Base-by-base conservation (phyloP, 345 rosid species). In the Cardiospermum halicacabum region DNA sequence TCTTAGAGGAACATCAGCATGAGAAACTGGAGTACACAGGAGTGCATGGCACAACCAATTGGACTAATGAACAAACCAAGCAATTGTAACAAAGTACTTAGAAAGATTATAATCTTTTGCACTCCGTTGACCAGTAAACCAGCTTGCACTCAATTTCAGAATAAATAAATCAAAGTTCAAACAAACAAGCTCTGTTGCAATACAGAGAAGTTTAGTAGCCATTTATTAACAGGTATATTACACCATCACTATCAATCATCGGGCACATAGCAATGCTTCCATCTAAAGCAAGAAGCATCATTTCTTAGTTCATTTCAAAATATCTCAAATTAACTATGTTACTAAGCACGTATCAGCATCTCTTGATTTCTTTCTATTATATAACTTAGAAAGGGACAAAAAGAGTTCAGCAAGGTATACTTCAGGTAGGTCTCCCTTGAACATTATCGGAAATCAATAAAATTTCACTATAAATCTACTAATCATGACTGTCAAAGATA, bases 361-460 rank as follows among this genome's bases (percentile, higher is more conserved):
- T 3, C 49, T 12, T 34, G 62, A 61, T 61, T 55, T n/a, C 61
- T 60, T 37, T 37, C 37, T 50, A 56, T 25, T 7, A n/a, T 24
- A 45, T 43, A 25, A 67, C 22, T 11, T 11, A 25, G 51, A 24
- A 28, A 9, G 13, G 36, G 39, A 47, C 50, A 1, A 58, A 16
- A 27, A 36, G 3, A 11, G 64, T 21, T 53, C 18, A 53, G 36
- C 13, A 3, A 57, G 54, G 37, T 18, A 28, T 18, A 31, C 30
- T 58, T 31, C 9, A 50, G 47, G 60, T 47, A 60, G 31, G 51
- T 47, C 22, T 2, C 1, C 34, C 25, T 45, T 36, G 60, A 10
- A 4, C 24, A 53, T 19, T 28, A 27, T 50, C 13, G 15, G 48
- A 49, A 11, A 37, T 11, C 53, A 24, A 25, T 36, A 22, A 65